These are phyloP conservation scores for Phytophthora podocarpi DNA, from an alignment of 352 stramenopile genomes.

Conservation along the genomic window DNA sequence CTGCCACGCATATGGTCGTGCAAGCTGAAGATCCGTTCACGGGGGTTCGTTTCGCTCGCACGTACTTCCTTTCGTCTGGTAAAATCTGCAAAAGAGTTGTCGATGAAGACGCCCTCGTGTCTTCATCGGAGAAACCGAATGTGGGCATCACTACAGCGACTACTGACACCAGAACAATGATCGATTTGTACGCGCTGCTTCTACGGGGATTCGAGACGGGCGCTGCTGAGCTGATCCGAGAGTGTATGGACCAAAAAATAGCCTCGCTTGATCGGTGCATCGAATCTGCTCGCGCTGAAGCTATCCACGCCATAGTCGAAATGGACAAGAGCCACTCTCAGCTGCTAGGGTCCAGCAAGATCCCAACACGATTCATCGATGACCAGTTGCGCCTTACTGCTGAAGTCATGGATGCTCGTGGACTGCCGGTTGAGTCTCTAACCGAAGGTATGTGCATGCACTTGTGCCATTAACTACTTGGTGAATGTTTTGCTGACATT, in stretches of 20 bases:
- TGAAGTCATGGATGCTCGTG: conserved; percentile 56
- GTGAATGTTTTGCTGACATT: too few species aligned
- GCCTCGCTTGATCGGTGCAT: conserved; percentile 29
- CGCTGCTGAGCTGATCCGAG: conserved; percentile 16
- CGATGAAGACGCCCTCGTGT: conserved; percentile 68
- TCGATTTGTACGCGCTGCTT: conserved; percentile 38
- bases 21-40: conserved; percentile 77
- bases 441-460: conserved; percentile 32
- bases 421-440: conserved; percentile 21
- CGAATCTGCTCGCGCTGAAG: conserved; percentile 22
- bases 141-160: too few species aligned
- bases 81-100: conserved; percentile 54
- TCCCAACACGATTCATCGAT: conserved; percentile 42
- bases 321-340: conserved; percentile 25
- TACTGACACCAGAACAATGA: conserved; percentile 37
- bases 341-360: conserved; percentile 20
- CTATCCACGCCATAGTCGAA: conserved; percentile 18
- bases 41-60: conserved; percentile 62
- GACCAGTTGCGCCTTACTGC: conserved; percentile 38
- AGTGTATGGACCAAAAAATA: conserved; percentile 13
- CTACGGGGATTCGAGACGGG: conserved; percentile 47
- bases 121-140: conserved; percentile 18
- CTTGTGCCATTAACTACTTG: too few species aligned
- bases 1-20: conserved; percentile 70
- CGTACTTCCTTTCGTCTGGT: conserved; percentile 73